A percentile compares a stretch with the other conserved stretches of the same genome.
Evolutionary conservation across 495 filamentous ascomycete species (phyloP).

Genomic region (Hyaloscypha bicolor): DNA sequence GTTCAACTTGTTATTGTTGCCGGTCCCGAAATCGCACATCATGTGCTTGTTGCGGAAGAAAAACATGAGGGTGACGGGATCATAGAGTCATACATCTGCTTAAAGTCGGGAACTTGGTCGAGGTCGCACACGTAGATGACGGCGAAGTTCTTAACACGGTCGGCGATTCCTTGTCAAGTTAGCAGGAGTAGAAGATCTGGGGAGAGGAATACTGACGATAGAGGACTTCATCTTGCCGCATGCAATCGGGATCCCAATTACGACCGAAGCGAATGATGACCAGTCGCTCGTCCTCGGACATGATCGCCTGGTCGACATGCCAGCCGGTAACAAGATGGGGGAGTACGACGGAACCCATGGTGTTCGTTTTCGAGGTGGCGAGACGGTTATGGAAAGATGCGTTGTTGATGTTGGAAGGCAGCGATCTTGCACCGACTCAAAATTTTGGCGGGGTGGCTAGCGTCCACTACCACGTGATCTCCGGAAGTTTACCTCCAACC

Average conservation of each 20-base stretch:
- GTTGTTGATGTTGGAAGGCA: not conserved
- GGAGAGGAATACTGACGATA: conserved; percentile 61
- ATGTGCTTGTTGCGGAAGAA: conserved; percentile 99
- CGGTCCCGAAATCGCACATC: conserved; percentile 98
- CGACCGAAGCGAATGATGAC: conserved; percentile 95
- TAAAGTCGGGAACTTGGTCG: conserved; percentile 96
- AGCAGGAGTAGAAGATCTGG: not conserved
- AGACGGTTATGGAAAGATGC: not conserved
- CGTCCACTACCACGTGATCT: no score
- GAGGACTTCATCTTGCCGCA: conserved; percentile 93
- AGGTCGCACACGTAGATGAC: conserved; percentile 97
- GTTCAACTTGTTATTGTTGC: conserved; percentile 98
- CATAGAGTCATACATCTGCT: conserved; percentile 80
- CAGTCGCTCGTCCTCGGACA: conserved; percentile 90
- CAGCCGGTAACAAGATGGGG: conserved; percentile 70
- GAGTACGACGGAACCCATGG: conserved; percentile 6
- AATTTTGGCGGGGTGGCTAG: no score
- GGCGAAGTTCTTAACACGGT: conserved; percentile 85
- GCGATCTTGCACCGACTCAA: no score
- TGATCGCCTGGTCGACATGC: conserved; percentile 95
- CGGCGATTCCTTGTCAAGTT: conserved; percentile 58
- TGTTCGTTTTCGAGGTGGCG: not conserved
- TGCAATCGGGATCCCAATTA: conserved; percentile 76
- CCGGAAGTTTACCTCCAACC: no score
- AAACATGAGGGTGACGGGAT: conserved; percentile 69